Base-by-base conservation (phyloP, 2,329 filamentous ascomycete genomes). In the Alternaria sp. region DNA sequence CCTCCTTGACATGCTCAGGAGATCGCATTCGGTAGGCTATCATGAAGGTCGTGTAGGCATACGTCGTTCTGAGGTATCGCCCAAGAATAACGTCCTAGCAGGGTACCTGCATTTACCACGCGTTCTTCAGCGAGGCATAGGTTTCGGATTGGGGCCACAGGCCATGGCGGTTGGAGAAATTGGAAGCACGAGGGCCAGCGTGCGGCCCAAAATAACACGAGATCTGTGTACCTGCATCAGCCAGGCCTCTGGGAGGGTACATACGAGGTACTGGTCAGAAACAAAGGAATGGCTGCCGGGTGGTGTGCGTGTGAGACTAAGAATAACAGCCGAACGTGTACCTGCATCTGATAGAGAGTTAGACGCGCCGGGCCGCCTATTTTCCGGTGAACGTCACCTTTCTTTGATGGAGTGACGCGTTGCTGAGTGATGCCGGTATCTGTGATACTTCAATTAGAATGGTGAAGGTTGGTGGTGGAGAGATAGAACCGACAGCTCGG, bases 361-460 rank as follows among this genome's bases (percentile, higher is more conserved):
- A 48, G 51, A 59, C 43, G 57, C 63, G 43, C 56, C 59, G 63
- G 57, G 50, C 57, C 63, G 61, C 52, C 34, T 43, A 52, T 45
- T 41, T 58, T 49, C 44, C 56, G 50, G 52, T 30, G 25, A 40
- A 50, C 36, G 30, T 46, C 43, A 55, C 20, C 28, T 44, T 54
- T 36, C 27, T 49, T 32, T 41, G 44, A 28, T 16, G n/a, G 20
- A 36, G 48, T 32, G 57, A 41, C 18, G 50, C 34, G 43, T 25
- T 36, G 36, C 38, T 40, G 45, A 45, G 34, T 43, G 53, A 52
- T 51, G 56, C 22, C 22, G 30, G 49, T 50, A 41, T 51, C 44
- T 52, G 40, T 20, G 14, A 34, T 57, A 61, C 65, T 63, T 55
- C 58, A 61, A 66, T 68, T 75, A 75, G 71, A 71, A 72, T 68